phyloP scores from a whole-genome alignment of 495 filamentous ascomycete genomes.

The Pseudevernia furfuracea region DNA sequence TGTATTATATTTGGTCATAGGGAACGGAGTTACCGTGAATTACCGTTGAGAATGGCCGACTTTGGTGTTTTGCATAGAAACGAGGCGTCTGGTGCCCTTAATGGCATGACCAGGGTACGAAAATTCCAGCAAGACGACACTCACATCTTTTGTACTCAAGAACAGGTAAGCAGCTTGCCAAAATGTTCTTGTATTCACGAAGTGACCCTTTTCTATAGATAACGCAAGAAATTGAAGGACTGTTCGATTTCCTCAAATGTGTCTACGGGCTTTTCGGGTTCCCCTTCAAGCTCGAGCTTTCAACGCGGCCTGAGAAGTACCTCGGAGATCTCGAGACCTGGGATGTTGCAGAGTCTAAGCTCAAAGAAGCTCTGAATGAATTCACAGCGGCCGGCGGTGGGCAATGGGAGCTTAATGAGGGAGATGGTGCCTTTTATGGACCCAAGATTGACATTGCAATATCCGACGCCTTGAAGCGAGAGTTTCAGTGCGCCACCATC shows the following conservation, averaged over 20 bases:
- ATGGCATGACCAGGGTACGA: slow-evolving; percentile 82
- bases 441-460: slow-evolving; percentile 94
- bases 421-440: slow-evolving; percentile 96
- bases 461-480: slow-evolving; percentile 66
- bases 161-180: slow-evolving; percentile 44
- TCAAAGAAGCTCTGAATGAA: slow-evolving; percentile 67
- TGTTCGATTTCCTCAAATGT: slow-evolving; percentile 78
- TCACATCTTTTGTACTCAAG: slow-evolving; percentile 83
- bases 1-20: slow-evolving; percentile 69
- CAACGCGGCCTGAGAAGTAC: slow-evolving; percentile 87
- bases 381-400: slow-evolving; percentile 59
- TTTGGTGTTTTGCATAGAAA: slow-evolving; percentile 94
- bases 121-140: slow-evolving; percentile 93
- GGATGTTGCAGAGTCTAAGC: slow-evolving; percentile 73
- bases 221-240: slow-evolving; percentile 68
- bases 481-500: slow-evolving; percentile 91
- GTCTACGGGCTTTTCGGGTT: slow-evolving; percentile 91
- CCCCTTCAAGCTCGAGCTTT: slow-evolving; percentile 92
- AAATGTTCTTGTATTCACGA: not conserved
- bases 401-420: slow-evolving; percentile 81
- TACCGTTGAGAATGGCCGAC: slow-evolving; percentile 85
- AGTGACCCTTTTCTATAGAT: slow-evolving; percentile 47
- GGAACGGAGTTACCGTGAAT: slow-evolving; percentile 76
- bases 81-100: slow-evolving; percentile 85
- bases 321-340: slow-evolving; percentile 82